These are phyloP conservation scores for Gaeumannomyces sp. DNA, from an alignment of 2,329 filamentous ascomycete genomes.

Conservation along the genomic window DNA sequence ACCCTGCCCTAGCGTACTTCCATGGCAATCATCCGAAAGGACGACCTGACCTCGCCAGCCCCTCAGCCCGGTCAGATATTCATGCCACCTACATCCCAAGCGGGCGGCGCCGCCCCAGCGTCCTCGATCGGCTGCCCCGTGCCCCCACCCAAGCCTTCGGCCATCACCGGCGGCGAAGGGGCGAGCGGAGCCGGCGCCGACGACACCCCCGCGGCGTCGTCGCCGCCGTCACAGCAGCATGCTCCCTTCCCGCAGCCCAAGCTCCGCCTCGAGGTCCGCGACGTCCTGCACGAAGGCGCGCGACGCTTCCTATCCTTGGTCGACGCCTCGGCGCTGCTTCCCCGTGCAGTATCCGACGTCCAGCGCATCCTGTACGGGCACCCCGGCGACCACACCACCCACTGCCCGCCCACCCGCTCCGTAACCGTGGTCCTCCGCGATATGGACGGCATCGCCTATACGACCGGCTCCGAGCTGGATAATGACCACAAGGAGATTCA, in stretches of 20 bases:
- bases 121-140: not conserved
- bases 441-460: constrained; percentile 86
- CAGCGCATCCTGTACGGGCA: constrained; percentile 63
- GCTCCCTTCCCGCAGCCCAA: constrained; percentile 40
- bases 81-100: constrained; percentile 24
- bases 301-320: constrained; percentile 61
- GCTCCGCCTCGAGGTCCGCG: constrained; percentile 53
- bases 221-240: constrained; percentile 1
- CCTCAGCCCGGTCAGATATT: constrained; percentile 24
- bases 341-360: constrained; percentile 59
- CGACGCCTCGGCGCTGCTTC: constrained; percentile 56
- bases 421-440: constrained; percentile 75
- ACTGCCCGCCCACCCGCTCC: constrained; percentile 63
- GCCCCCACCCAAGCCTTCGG: not conserved
- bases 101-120: constrained; percentile 9
- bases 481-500: constrained; percentile 89
- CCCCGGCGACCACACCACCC: constrained; percentile 33
- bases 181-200: constrained; percentile 7
- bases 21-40: constrained; percentile 22
- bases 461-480: constrained; percentile 72
- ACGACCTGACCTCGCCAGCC: constrained; percentile 24
- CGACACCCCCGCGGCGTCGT: constrained; percentile 2
- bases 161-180: constrained; percentile 3
- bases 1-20: not conserved
- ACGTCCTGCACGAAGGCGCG: constrained; percentile 54